Base-by-base conservation (phyloP, 1,284 basidiomycete genomes). In the Rhodotorula sp. region DNA sequence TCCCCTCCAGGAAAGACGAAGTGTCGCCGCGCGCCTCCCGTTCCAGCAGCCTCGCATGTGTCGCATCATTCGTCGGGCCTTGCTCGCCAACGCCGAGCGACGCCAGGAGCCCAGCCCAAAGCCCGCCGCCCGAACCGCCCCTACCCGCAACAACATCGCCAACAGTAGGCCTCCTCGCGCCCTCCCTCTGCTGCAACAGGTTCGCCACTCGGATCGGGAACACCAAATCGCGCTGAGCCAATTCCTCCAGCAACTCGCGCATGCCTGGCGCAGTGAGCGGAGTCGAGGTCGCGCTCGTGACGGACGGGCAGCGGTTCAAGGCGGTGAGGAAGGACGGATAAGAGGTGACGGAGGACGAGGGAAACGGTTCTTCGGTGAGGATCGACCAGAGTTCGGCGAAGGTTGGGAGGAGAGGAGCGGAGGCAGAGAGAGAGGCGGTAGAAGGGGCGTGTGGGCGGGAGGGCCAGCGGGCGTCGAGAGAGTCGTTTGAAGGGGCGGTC, bases 351-450 rank as follows among this genome's bases (percentile, higher is more conserved):
- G 48, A 36, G 44, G 39, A 52, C n/a, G 51, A 27, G 9, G 69
- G 69, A 51, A 58, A 71, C 7, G 58, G 59, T 17, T 61, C 59
- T 9, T 67, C 65, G 59, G 30, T 19, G 9, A 71, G 44, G 32
- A 64, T 52, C 27, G 2, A 15, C 69, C 69, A 71, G 3, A 62
- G 59, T 34, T 71, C 65, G n/a, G 62, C 34, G 39, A 30, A 59
- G 5, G 68, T 67, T 19, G 64, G 64, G n/a, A 39, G 48, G 6
- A 47, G 34, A n/a, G 51, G 32, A 22, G 54, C 54, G 6, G n/a
- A 55, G 32, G 17, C 30, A 8, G 34, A 13, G 7, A 20, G 47
- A 9, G 49, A 30, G n/a, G 22, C 46, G 15, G n/a, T 34, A 34
- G n/a, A n/a, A 22, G 53, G 36, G 11, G 29, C 20, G 46, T 34